Evolutionary conservation across 2,329 filamentous ascomycete genomes (phyloP).

Genomic region (Cytospora paraplurivora): DNA sequence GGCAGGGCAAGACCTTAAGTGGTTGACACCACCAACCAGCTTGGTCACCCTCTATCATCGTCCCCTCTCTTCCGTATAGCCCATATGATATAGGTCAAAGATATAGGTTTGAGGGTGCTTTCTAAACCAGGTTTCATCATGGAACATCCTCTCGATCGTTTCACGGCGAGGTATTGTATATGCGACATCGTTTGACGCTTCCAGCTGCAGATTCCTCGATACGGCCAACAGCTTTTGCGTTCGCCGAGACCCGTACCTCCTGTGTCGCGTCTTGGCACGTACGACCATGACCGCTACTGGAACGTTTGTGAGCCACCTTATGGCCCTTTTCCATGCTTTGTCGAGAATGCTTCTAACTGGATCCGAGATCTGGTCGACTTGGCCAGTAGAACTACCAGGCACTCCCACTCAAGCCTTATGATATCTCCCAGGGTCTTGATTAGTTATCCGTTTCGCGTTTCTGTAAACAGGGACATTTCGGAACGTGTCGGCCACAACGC

Average conservation of each 20-base stretch:
- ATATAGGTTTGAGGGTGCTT: background rate
- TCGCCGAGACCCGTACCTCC: background rate
- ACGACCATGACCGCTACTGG: background rate
- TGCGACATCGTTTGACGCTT: background rate
- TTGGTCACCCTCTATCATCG: background rate
- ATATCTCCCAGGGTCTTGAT: background rate
- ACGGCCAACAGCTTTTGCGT: background rate
- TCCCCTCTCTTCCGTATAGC: background rate
- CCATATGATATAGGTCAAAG: background rate
- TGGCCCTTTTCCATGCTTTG: background rate
- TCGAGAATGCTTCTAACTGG: background rate
- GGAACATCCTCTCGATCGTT: background rate
- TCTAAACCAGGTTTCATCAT: background rate
- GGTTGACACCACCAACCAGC: background rate
- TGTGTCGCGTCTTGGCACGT: background rate
- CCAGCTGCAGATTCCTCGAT: background rate
- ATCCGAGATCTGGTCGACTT: background rate
- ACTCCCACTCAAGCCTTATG: background rate
- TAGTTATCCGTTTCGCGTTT: background rate
- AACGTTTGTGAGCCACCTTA: background rate
- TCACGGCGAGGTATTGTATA: background rate
- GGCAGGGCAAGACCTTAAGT: background rate
- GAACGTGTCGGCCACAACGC: background rate
- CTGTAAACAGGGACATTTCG: background rate
- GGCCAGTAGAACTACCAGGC: background rate